These are phyloP conservation scores for Rhizoclosmatium sp. DNA, from an alignment of 192 early-diverging fungal genomes.

Conservation along the genomic window DNA sequence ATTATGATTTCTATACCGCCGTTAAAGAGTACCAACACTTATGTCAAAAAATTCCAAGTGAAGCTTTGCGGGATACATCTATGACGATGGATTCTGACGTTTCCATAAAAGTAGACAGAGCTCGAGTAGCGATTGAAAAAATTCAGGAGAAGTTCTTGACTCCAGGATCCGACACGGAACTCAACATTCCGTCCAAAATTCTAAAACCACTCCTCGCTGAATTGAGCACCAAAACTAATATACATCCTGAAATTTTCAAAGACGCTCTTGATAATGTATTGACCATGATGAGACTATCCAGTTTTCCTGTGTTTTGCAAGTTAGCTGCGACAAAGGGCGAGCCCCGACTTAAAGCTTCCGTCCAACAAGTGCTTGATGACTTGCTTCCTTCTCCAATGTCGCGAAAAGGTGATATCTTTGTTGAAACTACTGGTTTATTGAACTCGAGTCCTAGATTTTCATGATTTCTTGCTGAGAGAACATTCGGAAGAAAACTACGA, in stretches of 20 bases:
- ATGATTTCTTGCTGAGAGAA: constrained; percentile 21
- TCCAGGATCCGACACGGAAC: constrained; percentile 26
- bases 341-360: constrained; percentile 3
- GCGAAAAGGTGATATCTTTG: constrained; percentile 1
- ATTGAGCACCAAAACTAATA: constrained; percentile 13
- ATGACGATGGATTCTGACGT: background rate
- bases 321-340: constrained; percentile 8
- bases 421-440: background rate
- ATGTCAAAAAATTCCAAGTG: constrained; percentile 20
- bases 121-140: background rate
- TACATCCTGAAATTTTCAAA: constrained; percentile 46
- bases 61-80: background rate
- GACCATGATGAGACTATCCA: constrained; percentile 41
- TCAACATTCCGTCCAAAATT: constrained; percentile 44
- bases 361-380: constrained; percentile 16
- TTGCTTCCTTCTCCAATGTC: constrained; percentile 16
- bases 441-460: constrained; percentile 6
- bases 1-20: constrained; percentile 26
- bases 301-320: constrained; percentile 49
- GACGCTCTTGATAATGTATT: constrained; percentile 39
- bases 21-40: constrained; percentile 9
- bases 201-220: constrained; percentile 24
- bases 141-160: constrained; percentile 33
- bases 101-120: background rate
- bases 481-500: constrained; percentile 33